Evolutionary conservation across 495 filamentous ascomycete genomes (phyloP).

Genomic region (Tuber brumale): DNA sequence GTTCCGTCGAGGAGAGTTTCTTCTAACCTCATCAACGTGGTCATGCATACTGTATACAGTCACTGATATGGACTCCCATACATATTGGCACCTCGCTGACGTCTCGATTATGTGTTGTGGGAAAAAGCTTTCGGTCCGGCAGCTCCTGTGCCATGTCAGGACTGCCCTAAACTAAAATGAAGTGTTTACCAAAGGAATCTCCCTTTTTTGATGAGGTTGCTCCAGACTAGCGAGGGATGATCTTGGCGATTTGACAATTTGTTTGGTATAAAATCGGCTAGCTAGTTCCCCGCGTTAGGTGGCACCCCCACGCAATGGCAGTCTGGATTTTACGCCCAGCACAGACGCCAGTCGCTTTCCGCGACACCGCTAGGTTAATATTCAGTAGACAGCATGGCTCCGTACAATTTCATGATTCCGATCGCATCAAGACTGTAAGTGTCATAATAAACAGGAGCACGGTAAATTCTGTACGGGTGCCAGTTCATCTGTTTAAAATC

Average conservation of each 20-base stretch:
- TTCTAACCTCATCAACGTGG: slow-evolving; percentile 11
- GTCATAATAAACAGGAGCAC: background rate
- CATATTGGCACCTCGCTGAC: slow-evolving; percentile 20
- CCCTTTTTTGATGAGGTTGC: slow-evolving; percentile 15
- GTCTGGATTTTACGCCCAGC: slow-evolving; percentile 4
- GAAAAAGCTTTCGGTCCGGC: slow-evolving; percentile 7
- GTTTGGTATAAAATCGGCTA: slow-evolving; percentile 6
- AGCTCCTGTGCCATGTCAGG: slow-evolving; percentile 17
- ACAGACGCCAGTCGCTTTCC: background rate
- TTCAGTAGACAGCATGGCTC: background rate
- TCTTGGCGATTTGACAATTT: slow-evolving; percentile 24
- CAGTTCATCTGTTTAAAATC: background rate
- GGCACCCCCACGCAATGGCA: slow-evolving; percentile 24
- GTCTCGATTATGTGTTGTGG: slow-evolving; percentile 3
- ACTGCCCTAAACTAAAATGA: slow-evolving; percentile 12
- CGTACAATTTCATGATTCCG: slow-evolving; percentile 1
- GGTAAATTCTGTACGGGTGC: background rate
- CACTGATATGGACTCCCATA: slow-evolving; percentile 3
- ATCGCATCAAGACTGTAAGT: background rate
- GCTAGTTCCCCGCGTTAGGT: slow-evolving; percentile 29
- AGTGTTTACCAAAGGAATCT: slow-evolving; percentile 24
- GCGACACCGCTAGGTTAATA: background rate
- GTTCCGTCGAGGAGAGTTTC: background rate
- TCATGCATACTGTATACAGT: background rate
- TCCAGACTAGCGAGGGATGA: slow-evolving; percentile 15